Evolutionary conservation across 2,329 filamentous ascomycete genomes (phyloP), one percentile per base, ranked within the genome.

Genomic region (Metarhizium guizhouense): DNA sequence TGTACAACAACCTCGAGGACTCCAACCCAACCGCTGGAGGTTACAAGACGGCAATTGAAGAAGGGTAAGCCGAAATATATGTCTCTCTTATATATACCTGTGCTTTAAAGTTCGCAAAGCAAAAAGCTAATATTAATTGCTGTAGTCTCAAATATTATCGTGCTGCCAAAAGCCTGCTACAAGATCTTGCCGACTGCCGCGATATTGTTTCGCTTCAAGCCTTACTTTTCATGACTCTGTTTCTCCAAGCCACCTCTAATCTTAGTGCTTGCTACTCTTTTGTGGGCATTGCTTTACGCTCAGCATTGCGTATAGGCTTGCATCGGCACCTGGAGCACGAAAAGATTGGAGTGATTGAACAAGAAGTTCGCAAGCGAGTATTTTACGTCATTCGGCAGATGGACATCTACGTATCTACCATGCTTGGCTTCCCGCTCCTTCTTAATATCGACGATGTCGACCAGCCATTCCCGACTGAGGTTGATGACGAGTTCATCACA

Each of bases 201-300:
- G 88, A 92, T 65, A 74, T 93, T 47, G 81, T 78, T 20, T 88
- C 88, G 1, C 73, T 93, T 8, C 88, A 94, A 67, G 83, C 86
- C 2, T 77, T 94, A 6, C 73, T 91, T 20, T 91, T 90, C 67
- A 88, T 91, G 79, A 87, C 91, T 51, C 74, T 93, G 3, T 94
- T 92, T 65, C 76, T 93, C 1, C 89, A 94, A 65, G 84, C 86
- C 2, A 88, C 89, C 2, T 87, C 88, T 10, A 89, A 90, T 65
- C 73, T 93, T 34, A 88, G 85, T 65, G 87, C 84, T 10, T 93
- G 88, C 66, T 93, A 93, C 68, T 83, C 87, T 0, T 91, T 90
- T 62, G 80, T 93, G 51, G 88, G 88, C 6, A 87, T 93, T 62
- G 88, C 87, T 2, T 74, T 92, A 51, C 82, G 88, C 52, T 86